Percentiles rank a stretch among this genome's conserved stretches.
These are phyloP conservation scores for Fonsecaea monophora DNA, from an alignment of 2,329 filamentous ascomycete genomes.

Conservation along the genomic window DNA sequence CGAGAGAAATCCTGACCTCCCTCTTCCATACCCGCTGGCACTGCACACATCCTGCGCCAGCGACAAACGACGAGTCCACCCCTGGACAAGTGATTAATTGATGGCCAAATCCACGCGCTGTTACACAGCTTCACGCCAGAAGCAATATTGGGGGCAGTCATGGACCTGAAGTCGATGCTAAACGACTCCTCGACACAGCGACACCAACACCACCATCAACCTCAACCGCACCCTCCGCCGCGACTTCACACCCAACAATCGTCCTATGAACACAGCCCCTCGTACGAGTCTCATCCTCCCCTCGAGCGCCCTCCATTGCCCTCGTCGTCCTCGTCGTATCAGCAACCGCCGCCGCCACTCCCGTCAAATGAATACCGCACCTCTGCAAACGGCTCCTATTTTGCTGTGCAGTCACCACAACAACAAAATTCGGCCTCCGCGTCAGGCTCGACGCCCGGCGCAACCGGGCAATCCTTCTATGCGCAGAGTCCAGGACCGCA, in stretches of 20 bases:
- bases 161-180: slow-evolving; percentile 42
- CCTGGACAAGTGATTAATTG: slow-evolving; percentile 30
- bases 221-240: slow-evolving; percentile 30
- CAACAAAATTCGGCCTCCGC: slow-evolving; percentile 29
- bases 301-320: slow-evolving; percentile 23
- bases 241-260: slow-evolving; percentile 38
- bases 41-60: slow-evolving; percentile 16
- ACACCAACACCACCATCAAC: slow-evolving; percentile 22
- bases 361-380: slow-evolving; percentile 34
- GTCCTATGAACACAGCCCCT: slow-evolving; percentile 33
- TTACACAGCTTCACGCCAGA: slow-evolving; percentile 38
- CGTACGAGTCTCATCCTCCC: slow-evolving; percentile 33
- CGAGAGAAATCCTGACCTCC: slow-evolving; percentile 7
- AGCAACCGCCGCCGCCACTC: slow-evolving; percentile 31
- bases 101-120: slow-evolving; percentile 32
- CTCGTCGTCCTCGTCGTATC: slow-evolving; percentile 20
- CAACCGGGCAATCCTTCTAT: slow-evolving; percentile 34
- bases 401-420: slow-evolving; percentile 39
- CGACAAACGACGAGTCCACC: slow-evolving; percentile 28
- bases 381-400: slow-evolving; percentile 37
- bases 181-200: slow-evolving; percentile 38
- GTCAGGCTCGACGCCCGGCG: slow-evolving; percentile 34
- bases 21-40: slow-evolving; percentile 14
- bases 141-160: slow-evolving; percentile 32
- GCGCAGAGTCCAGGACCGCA: slow-evolving; percentile 40